Percentiles rank a stretch among this genome's conserved stretches.
These are phyloP conservation scores for Hypoxylon sp. DNA, from an alignment of 2,329 filamentous ascomycete genomes.

Conservation along the genomic window DNA sequence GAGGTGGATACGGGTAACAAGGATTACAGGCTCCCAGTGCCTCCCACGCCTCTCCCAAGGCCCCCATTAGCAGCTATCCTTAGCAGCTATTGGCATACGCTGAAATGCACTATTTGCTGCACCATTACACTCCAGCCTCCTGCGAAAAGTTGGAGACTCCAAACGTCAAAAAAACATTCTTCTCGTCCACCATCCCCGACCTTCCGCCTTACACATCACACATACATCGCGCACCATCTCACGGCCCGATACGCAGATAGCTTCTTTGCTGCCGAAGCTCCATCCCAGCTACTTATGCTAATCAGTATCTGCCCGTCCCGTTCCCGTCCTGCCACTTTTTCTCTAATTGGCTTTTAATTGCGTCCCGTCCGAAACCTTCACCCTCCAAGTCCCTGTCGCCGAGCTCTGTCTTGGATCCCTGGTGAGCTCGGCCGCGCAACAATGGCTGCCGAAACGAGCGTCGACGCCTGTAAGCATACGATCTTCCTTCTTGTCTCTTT, in stretches of 20 bases:
- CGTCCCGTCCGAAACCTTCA: constrained; percentile 25
- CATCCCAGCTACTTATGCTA: constrained; percentile 6
- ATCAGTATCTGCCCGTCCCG: background rate
- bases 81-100: background rate
- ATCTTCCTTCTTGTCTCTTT: constrained; percentile 5
- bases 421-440: constrained; percentile 41
- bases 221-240: background rate
- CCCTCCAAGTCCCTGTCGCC: constrained; percentile 21
- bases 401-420: constrained; percentile 37
- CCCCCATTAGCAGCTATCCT: background rate
- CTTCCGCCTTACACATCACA: constrained; percentile 14
- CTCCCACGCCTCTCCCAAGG: background rate
- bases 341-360: constrained; percentile 31
- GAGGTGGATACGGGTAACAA: constrained; percentile 3
- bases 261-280: constrained; percentile 21
- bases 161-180: constrained; percentile 34
- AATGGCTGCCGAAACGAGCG: constrained; percentile 44
- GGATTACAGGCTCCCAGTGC: background rate
- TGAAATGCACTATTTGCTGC: constrained; percentile 15
- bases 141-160: constrained; percentile 30
- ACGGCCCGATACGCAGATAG: constrained; percentile 6
- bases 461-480: constrained; percentile 32
- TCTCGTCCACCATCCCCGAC: constrained; percentile 15
- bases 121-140: constrained; percentile 33
- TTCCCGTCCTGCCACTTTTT: constrained; percentile 6